Evolutionary conservation across 2,329 filamentous ascomycete species (phyloP), one percentile per base, ranked within the genome.

Genomic region (Trichoderma lentiforme): DNA sequence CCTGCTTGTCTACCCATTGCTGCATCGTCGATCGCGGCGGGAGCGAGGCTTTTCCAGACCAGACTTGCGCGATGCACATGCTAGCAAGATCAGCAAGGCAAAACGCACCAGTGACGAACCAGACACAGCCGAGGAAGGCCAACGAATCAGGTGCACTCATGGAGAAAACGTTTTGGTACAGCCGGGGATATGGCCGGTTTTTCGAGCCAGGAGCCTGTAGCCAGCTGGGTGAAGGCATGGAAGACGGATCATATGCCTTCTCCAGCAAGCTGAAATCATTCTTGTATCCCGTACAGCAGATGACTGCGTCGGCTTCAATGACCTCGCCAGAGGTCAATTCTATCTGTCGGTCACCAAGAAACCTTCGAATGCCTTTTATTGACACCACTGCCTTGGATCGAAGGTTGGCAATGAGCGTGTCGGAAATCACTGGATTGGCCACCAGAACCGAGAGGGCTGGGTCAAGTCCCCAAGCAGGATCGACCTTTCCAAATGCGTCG

Each of bases 141-240:
- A 85, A 77, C 18, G 82, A 84, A 36, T 83, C 77, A 4, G 83
- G 81, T n/a, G 82, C 77, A 24, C 79, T 75, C 0, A 83, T 77
- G 3, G 83, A 82, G 72, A 85, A 84, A 7, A 85, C 76, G 72
- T 85, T 85, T 64, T 82, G 81, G 68, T 82, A 86, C 1, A 86
- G 76, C 0, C 80, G 74, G 9, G 81, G 80, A 5, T 83, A 77
- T 0, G 78, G 71, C 1, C 77, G 73, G 47, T 72, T 73, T 11
- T 77, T 76, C 15, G 76, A 76, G 18, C 76, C 76, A 6, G 73
- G 53, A 9, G 76, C 73, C 7, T 75, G 58, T 14, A 74, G 61
- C 76, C 76, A 77, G 9, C 60, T 58, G 7, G 68, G 4, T 0
- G 73, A 72, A 18, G 72, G 71, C 12, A 74, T 74, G 6, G 71